Evolutionary conservation across 768 basidiomycete species (phyloP).

Genomic region (Kwoniella heveanensis): DNA sequence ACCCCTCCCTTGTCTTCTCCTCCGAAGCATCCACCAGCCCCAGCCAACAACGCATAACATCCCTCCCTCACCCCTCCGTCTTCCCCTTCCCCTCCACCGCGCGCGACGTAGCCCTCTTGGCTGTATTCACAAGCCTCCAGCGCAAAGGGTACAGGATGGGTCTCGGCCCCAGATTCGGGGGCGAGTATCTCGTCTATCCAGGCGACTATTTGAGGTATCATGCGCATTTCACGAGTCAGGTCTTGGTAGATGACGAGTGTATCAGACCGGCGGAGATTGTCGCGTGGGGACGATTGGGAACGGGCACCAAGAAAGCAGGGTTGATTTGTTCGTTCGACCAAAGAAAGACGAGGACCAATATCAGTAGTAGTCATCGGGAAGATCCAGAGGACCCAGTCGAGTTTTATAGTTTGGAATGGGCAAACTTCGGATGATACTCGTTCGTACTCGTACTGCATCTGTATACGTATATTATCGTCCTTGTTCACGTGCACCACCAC

Average conservation of each 20-base stretch:
- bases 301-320: slow-evolving; percentile 95
- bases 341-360: background rate
- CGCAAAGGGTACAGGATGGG: slow-evolving; percentile 35
- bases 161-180: slow-evolving; percentile 70
- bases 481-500: too few relatives aligned
- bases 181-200: slow-evolving; percentile 94
- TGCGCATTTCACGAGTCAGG: slow-evolving; percentile 88
- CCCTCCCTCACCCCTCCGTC: slow-evolving; percentile 30
- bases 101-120: slow-evolving; percentile 32
- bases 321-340: slow-evolving; percentile 87
- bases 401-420: slow-evolving; percentile 58
- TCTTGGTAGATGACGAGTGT: slow-evolving; percentile 63
- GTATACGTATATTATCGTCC: too few relatives aligned
- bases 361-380: background rate
- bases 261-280: slow-evolving; percentile 91
- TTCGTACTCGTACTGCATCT: too few relatives aligned
- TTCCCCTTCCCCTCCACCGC: slow-evolving; percentile 38
- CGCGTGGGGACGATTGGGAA: slow-evolving; percentile 91
- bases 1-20: slow-evolving; percentile 13
- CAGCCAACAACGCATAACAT: slow-evolving; percentile 24
- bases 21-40: too few relatives aligned
- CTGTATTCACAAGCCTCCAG: slow-evolving; percentile 30
- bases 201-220: slow-evolving; percentile 95
- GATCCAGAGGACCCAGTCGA: slow-evolving; percentile 36
- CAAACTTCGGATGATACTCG: slow-evolving; percentile 55